These are phyloP conservation scores for Papilionanthe hybrid DNA, from an alignment of 116 monocot genomes.

Conservation along the genomic window DNA sequence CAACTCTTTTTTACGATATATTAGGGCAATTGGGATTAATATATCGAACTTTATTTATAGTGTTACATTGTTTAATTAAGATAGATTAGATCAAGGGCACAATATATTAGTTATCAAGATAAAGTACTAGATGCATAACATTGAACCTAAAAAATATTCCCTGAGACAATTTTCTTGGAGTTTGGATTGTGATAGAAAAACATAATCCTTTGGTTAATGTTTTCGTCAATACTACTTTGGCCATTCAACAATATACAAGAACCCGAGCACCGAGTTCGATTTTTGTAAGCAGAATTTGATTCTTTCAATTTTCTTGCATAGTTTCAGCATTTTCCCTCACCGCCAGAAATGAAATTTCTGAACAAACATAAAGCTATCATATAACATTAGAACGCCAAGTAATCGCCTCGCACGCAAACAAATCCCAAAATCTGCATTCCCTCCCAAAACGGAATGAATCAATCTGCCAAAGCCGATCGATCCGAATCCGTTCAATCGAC, in stretches of 20 bases:
- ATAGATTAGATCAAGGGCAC: not conserved
- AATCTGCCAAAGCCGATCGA: not conserved
- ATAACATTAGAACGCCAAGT: not conserved
- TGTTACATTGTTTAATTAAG: not conserved
- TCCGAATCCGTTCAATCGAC: not conserved
- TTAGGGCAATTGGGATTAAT: too few relatives aligned
- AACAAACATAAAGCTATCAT: not conserved
- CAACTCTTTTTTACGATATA: conserved; percentile 77
- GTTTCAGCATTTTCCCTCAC: not conserved
- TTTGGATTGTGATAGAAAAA: not conserved
- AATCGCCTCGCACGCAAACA: not conserved
- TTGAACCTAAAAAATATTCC: not conserved
- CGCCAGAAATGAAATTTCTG: not conserved
- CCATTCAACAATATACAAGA: not conserved
- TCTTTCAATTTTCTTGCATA: not conserved
- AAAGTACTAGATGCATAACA: not conserved
- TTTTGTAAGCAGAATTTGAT: not conserved
- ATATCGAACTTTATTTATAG: not conserved
- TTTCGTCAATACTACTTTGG: not conserved
- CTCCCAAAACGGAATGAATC: not conserved
- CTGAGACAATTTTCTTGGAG: not conserved
- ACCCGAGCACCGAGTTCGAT: not conserved
- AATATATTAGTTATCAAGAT: not conserved
- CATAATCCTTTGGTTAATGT: not conserved
- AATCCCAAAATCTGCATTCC: not conserved